Conservation (phyloP, 176 grass and related monocot species). For the Oryza brachyantha region DNA sequence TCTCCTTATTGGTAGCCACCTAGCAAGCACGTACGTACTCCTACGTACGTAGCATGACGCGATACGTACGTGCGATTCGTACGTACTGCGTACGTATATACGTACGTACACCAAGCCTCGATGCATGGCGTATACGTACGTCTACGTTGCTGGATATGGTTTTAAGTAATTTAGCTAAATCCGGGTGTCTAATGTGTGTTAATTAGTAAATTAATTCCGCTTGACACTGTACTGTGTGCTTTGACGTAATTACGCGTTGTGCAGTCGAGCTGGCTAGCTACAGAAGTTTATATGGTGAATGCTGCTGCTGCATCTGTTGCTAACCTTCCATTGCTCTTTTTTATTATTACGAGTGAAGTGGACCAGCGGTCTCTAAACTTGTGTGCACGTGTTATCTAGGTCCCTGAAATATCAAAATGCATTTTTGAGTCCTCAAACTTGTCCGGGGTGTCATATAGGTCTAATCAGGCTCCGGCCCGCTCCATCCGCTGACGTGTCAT, state of each 20-base stretch:
- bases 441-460: too few species aligned
- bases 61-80: neutral
- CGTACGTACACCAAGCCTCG: neutral
- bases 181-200: neutral
- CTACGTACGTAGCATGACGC: neutral
- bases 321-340: conserved; percentile 2
- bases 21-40: too few species aligned
- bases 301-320: neutral
- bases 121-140: too few species aligned
- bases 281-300: neutral
- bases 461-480: too few species aligned
- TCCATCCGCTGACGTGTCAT: too few species aligned
- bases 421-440: too few species aligned
- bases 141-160: too few species aligned
- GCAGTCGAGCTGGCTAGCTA: neutral
- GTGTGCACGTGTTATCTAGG: too few species aligned
- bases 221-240: neutral
- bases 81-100: neutral
- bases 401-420: too few species aligned
- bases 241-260: neutral
- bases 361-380: too few species aligned
- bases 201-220: conserved; percentile 3
- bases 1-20: neutral
- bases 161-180: neutral
- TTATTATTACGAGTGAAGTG: too few species aligned